phyloP scores from a whole-genome alignment of 2,329 filamentous ascomycete genomes.

The Phymatotrichopsis omnivora region DNA sequence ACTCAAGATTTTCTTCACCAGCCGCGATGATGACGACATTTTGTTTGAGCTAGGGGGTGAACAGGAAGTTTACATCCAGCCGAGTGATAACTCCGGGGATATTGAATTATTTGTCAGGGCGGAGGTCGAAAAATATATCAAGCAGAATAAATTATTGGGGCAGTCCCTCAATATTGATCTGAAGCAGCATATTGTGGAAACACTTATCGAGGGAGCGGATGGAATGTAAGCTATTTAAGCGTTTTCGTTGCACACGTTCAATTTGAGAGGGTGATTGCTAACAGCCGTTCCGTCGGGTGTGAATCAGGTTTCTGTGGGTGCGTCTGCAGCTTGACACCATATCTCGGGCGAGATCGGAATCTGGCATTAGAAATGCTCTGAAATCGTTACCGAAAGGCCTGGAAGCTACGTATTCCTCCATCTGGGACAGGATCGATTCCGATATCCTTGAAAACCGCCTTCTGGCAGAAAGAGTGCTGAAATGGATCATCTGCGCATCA shows the following conservation, averaged over 20 bases:
- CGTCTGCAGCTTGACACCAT: slow-evolving; percentile 4
- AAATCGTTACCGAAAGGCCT: background rate
- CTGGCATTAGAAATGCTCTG: background rate
- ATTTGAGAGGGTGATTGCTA: too few relatives aligned
- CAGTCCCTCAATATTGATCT: slow-evolving; percentile 1
- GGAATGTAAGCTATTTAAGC: slow-evolving; percentile 9
- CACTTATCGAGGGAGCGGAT: slow-evolving; percentile 4
- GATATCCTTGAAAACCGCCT: background rate
- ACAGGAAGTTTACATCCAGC: slow-evolving; percentile 15
- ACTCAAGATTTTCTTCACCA: slow-evolving; percentile 19
- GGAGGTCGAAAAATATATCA: slow-evolving; percentile 5
- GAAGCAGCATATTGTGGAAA: slow-evolving; percentile 1
- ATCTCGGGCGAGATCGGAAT: background rate
- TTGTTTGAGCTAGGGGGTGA: background rate
- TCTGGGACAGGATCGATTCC: background rate
- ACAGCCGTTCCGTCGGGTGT: background rate
- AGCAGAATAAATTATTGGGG: background rate
- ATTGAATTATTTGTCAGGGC: slow-evolving; percentile 10
- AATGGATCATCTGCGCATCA: slow-evolving; percentile 4
- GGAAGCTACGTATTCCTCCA: background rate
- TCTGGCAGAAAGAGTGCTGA: background rate
- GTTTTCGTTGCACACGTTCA: too few relatives aligned
- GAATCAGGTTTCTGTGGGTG: slow-evolving; percentile 9
- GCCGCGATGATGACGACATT: slow-evolving; percentile 16
- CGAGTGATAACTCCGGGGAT: slow-evolving; percentile 6